A percentile compares a stretch with the other conserved stretches of the same genome.
These are phyloP conservation scores for Picea abies DNA, from an alignment of 83 land plant species.

Conservation along the genomic window DNA sequence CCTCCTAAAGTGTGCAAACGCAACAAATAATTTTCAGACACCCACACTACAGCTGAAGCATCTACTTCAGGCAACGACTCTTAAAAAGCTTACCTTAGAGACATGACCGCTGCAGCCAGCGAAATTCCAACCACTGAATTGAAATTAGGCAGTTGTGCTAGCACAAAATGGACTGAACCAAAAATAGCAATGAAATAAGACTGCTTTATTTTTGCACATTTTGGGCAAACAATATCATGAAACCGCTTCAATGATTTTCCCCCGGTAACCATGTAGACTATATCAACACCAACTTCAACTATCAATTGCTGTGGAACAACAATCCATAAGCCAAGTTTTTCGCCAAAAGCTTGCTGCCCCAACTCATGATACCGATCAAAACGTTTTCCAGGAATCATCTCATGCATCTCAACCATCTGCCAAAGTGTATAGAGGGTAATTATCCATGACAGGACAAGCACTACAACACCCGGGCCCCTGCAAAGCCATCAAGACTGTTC, in stretches of 20 bases:
- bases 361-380: conserved; percentile 82
- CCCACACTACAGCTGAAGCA: no score
- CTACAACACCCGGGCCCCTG: conserved; percentile 80
- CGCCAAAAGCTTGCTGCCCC: conserved; percentile 77
- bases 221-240: conserved; percentile 41
- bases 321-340: conserved; percentile 71
- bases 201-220: conserved; percentile 20
- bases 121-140: conserved; percentile 66
- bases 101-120: conserved; percentile 72
- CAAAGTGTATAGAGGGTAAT: conserved; percentile 80
- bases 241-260: conserved; percentile 53
- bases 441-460: conserved; percentile 68
- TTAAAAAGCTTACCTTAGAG: conserved; percentile 53
- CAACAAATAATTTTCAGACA: no score
- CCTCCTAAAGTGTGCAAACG: no score
- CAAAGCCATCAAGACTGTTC: neutral
- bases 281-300: conserved; percentile 72
- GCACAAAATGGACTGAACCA: conserved; percentile 62
- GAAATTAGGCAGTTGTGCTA: conserved; percentile 69
- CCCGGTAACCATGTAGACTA: conserved; percentile 82
- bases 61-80: no score
- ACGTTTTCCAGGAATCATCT: conserved; percentile 75
- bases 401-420: conserved; percentile 94
- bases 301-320: conserved; percentile 82
- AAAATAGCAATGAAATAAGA: conserved; percentile 67